Evolutionary conservation across 306 rosid genomes (phyloP).

Genomic region (Cucurbita maxima): DNA sequence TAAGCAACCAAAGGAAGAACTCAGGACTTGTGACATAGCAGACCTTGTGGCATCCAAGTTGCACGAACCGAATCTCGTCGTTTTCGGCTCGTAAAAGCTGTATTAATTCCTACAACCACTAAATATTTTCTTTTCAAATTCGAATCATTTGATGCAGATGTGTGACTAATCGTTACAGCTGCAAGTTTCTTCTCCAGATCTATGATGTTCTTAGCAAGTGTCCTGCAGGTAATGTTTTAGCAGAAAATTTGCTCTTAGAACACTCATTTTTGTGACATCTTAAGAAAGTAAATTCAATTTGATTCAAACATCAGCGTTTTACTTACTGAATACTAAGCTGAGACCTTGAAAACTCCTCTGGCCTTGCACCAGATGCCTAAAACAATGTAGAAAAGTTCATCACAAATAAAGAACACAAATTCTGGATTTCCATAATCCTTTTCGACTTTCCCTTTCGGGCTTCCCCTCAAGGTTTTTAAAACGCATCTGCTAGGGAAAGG

Average conservation of each 20-base stretch:
- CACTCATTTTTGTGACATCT: conserved; percentile 8
- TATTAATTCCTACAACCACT: conserved; percentile 78
- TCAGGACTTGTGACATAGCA: neutral
- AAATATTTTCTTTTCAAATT: conserved; percentile 47
- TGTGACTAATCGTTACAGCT: conserved; percentile 19
- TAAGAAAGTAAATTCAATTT: neutral
- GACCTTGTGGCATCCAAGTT: conserved; percentile 95
- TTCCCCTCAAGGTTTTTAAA: too few relatives aligned
- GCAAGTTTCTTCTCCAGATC: conserved; percentile 40
- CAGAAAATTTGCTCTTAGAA: neutral
- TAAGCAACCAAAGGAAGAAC: neutral
- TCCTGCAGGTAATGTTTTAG: conserved; percentile 10
- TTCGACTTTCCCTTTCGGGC: too few relatives aligned
- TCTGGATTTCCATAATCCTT: too few relatives aligned
- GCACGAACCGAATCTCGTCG: conserved; percentile 79
- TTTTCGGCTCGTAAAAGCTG: conserved; percentile 71
- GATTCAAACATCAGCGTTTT: conserved; percentile 9
- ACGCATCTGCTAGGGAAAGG: too few relatives aligned
- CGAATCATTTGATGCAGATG: conserved; percentile 18
- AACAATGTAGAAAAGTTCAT: neutral
- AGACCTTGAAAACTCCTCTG: conserved; percentile 24
- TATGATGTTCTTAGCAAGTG: conserved; percentile 32
- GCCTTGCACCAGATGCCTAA: conserved; percentile 25
- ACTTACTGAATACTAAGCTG: conserved; percentile 35
- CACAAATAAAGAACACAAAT: neutral